A percentile compares a stretch with the other conserved stretches of the same genome.
Evolutionary conservation across 2,329 filamentous ascomycete genomes (phyloP).

Genomic region (Ascochyta lentis): DNA sequence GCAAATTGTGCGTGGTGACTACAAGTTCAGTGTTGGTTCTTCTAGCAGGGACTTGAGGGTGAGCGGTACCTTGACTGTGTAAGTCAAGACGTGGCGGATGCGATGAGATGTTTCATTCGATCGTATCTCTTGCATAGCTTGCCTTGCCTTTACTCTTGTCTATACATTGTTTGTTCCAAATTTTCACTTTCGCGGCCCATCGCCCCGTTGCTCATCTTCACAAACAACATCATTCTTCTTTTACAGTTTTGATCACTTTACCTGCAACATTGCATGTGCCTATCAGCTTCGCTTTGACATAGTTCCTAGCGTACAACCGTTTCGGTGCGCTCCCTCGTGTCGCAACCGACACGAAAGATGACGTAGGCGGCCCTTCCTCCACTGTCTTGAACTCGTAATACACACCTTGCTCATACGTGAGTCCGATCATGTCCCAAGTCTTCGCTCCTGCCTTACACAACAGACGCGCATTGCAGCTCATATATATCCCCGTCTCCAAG

Average conservation of each 20-base stretch:
- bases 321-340: conserved; percentile 3
- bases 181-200: background rate
- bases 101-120: background rate
- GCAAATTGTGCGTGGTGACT: conserved; percentile 45
- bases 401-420: conserved; percentile 9
- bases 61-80: conserved; percentile 43
- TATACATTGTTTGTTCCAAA: background rate
- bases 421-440: background rate
- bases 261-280: background rate
- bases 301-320: background rate
- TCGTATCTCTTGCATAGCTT: background rate
- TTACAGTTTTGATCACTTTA: background rate
- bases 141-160: background rate
- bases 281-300: background rate
- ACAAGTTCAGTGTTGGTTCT: conserved; percentile 41
- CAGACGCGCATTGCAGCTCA: conserved; percentile 7
- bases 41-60: conserved; percentile 48
- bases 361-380: conserved; percentile 1
- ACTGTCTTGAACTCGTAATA: conserved; percentile 1
- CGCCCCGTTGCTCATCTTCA: background rate
- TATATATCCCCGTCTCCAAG: conserved; percentile 8
- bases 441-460: conserved; percentile 17
- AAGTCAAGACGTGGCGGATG: background rate
- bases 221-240: background rate
- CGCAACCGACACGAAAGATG: background rate